A percentile compares a stretch with the other conserved stretches of the same genome.
phyloP scores from a whole-genome alignment of 2,329 filamentous ascomycete species.

The Colletotrichum truncatum region DNA sequence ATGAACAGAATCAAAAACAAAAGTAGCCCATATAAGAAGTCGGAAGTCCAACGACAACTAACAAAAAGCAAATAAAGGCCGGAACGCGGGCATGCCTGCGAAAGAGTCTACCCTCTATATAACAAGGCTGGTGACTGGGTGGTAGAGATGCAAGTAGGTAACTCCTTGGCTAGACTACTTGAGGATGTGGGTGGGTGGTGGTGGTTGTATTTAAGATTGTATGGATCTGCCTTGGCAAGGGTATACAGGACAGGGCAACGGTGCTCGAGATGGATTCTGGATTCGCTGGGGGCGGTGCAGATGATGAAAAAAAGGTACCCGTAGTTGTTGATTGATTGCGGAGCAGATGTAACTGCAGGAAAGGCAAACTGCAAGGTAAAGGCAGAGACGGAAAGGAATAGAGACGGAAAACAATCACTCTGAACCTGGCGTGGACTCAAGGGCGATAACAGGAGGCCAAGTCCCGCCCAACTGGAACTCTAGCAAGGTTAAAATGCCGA shows the following conservation, averaged over 20 bases:
- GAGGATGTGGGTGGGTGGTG: neutral
- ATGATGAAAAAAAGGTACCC: neutral
- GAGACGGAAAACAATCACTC: too few species aligned
- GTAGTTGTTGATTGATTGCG: too few species aligned
- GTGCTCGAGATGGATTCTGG: too few species aligned
- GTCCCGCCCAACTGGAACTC: neutral
- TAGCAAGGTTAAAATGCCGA: neutral
- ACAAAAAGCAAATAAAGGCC: neutral
- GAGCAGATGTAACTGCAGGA: too few species aligned
- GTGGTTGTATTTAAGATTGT: slow-evolving; percentile 22
- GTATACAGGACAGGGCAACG: neutral
- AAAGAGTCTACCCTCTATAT: neutral
- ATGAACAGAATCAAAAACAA: neutral
- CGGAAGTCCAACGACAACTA: neutral
- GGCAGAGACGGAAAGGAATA: too few species aligned
- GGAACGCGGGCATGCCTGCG: neutral
- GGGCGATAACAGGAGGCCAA: neutral
- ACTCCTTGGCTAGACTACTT: neutral
- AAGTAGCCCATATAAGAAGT: too few species aligned
- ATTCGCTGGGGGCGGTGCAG: neutral
- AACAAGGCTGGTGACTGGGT: neutral
- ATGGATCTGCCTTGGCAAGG: slow-evolving; percentile 3
- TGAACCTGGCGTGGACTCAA: too few species aligned
- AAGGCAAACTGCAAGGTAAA: too few species aligned
- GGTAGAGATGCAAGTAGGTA: neutral